Percentiles rank a stretch among this genome's conserved stretches.
Evolutionary conservation across 805 yeast species (phyloP).

Genomic region (Yamadazyma olivae): DNA sequence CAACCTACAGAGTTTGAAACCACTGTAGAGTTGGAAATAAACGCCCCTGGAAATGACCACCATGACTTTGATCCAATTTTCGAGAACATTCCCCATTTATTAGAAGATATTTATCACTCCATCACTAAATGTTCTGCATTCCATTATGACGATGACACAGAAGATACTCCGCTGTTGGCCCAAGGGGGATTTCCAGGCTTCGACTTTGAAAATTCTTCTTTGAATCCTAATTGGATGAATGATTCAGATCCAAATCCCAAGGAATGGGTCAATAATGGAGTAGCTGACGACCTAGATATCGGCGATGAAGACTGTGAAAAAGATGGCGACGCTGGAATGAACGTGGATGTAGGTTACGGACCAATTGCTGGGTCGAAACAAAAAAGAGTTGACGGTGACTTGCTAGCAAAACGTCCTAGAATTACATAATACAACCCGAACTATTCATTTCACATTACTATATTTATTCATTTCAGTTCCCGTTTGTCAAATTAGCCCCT

Average conservation of each 20-base stretch:
- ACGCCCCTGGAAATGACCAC: slow-evolving; percentile 3
- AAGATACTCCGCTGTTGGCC: too few species aligned
- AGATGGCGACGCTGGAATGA: slow-evolving; percentile 35
- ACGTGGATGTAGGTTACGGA: slow-evolving; percentile 38
- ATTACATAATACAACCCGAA: too few species aligned
- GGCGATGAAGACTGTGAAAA: slow-evolving; percentile 9
- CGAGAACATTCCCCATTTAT: slow-evolving; percentile 3
- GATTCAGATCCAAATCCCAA: too few species aligned
- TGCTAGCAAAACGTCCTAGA: too few species aligned
- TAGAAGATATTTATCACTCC: slow-evolving; percentile 24
- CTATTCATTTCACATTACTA: too few species aligned
- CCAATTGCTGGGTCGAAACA: slow-evolving; percentile 32
- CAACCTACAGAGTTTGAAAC: slow-evolving; percentile 1
- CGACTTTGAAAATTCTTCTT: slow-evolving; percentile 12
- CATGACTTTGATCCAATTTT: background rate
- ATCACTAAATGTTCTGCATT: slow-evolving; percentile 37
- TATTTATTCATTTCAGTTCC: too few species aligned
- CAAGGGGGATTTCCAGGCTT: slow-evolving; percentile 1
- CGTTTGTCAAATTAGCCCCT: too few species aligned
- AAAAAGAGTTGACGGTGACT: slow-evolving; percentile 7
- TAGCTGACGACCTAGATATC: slow-evolving; percentile 23
- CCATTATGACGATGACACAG: slow-evolving; percentile 30
- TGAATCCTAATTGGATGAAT: slow-evolving; percentile 3
- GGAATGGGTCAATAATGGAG: slow-evolving; percentile 21
- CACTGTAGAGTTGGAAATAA: slow-evolving; percentile 6